Conservation (phyloP, 192 early-diverging fungal species). For the Podochytrium sp. region DNA sequence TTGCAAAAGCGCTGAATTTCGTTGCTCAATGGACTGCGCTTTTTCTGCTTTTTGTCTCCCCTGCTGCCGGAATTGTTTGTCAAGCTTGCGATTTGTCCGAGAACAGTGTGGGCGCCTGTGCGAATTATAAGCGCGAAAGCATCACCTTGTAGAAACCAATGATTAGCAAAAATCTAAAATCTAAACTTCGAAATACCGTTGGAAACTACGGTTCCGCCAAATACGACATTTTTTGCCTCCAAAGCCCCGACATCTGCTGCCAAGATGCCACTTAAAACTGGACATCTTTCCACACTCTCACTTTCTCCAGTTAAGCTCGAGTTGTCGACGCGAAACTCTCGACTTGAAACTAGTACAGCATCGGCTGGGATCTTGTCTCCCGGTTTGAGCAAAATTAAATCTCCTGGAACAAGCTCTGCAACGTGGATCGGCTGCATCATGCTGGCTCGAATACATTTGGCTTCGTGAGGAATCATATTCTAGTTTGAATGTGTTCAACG, state of each 20-base stretch:
- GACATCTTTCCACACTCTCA: conserved; percentile 40
- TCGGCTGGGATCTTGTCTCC: conserved; percentile 56
- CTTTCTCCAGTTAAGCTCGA: conserved; percentile 57
- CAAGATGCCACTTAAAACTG: conserved; percentile 21
- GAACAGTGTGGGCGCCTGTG: conserved; percentile 52
- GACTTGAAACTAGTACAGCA: conserved; percentile 34
- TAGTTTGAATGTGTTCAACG: conserved; percentile 11
- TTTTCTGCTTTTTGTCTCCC: conserved; percentile 21
- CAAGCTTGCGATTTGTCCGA: conserved; percentile 53
- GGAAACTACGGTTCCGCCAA: conserved; percentile 48
- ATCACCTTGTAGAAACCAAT: conserved; percentile 40
- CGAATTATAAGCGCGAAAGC: conserved; percentile 52
- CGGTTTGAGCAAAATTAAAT: conserved; percentile 42
- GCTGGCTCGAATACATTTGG: conserved; percentile 41
- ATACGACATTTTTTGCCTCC: conserved; percentile 54
- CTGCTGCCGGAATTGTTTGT: conserved; percentile 23
- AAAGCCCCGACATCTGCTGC: conserved; percentile 35
- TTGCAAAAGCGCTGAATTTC: conserved; percentile 58
- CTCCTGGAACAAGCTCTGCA: conserved; percentile 48
- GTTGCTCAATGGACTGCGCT: conserved; percentile 41
- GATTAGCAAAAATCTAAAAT: neutral
- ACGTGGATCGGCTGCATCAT: conserved; percentile 23
- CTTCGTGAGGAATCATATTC: conserved; percentile 47
- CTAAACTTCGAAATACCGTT: conserved; percentile 22
- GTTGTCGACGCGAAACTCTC: conserved; percentile 55